phyloP scores from a whole-genome alignment of 208 protist species.

The Acanthamoeba castellanii region DNA sequence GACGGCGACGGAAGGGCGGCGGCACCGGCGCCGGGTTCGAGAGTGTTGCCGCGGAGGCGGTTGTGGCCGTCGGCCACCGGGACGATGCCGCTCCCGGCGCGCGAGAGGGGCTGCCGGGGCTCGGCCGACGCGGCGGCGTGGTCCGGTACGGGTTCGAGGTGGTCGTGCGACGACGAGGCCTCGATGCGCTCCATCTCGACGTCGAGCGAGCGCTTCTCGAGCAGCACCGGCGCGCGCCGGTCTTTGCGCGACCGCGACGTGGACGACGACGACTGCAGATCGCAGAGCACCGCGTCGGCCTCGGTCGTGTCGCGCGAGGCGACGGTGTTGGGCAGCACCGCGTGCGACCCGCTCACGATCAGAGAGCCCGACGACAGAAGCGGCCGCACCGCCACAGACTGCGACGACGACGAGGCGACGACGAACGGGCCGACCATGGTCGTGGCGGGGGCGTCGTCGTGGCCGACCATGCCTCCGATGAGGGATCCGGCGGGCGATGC shows the following conservation, averaged over 20 bases:
- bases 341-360: too few species aligned
- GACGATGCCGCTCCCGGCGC: too few species aligned
- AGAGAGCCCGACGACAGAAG: too few species aligned
- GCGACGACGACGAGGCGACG: neutral
- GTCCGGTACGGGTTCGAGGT: too few species aligned
- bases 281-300: neutral
- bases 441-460: neutral
- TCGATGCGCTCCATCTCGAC: constrained; percentile 34
- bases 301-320: neutral
- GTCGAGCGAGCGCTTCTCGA: constrained; percentile 9
- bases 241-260: neutral
- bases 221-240: neutral
- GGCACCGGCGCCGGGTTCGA: too few species aligned
- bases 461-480: neutral
- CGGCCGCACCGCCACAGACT: too few species aligned
- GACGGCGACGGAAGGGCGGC: too few species aligned
- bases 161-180: neutral
- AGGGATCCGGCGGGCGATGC: neutral
- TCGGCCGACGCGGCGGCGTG: neutral
- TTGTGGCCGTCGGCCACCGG: too few species aligned
- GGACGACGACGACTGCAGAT: neutral
- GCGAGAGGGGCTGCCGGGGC: too few species aligned
- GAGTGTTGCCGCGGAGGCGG: too few species aligned
- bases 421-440: neutral
- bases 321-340: too few species aligned